These are phyloP conservation scores for Hypoxylon trugodes DNA, from an alignment of 495 filamentous ascomycete genomes.

Conservation along the genomic window DNA sequence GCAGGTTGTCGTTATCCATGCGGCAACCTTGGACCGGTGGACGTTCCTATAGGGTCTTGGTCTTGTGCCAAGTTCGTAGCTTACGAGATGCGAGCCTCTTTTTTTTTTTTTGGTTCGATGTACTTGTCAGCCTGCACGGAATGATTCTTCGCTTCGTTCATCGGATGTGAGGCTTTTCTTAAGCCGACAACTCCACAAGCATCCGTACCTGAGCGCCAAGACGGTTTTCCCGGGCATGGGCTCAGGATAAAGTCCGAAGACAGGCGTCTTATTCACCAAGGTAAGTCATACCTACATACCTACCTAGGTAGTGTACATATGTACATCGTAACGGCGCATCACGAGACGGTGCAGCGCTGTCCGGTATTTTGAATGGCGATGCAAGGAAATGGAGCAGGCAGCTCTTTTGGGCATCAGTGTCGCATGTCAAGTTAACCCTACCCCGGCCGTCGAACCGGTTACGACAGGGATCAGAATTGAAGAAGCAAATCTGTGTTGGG, in stretches of 20 bases:
- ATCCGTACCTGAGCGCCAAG: conserved; percentile 27
- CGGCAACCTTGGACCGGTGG: conserved; percentile 21
- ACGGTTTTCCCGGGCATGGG: conserved; percentile 23
- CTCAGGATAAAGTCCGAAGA: conserved; percentile 28
- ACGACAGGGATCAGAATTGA: conserved; percentile 22
- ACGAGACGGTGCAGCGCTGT: conserved; percentile 21
- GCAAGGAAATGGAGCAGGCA: conserved; percentile 20
- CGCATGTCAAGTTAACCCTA: conserved; percentile 19
- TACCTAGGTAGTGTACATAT: background rate
- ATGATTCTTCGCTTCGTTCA: background rate
- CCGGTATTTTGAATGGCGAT: conserved; percentile 3
- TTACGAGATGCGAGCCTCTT: conserved; percentile 18
- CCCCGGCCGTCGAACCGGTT: background rate
- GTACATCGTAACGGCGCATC: conserved; percentile 24
- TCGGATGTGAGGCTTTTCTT: no score
- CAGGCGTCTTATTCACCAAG: background rate
- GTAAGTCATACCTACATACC: conserved; percentile 4
- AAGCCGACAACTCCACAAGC: background rate
- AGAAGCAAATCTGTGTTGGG: background rate
- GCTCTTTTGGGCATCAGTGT: conserved; percentile 31
- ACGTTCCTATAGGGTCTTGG: conserved; percentile 24
- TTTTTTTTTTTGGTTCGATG: conserved; percentile 11
- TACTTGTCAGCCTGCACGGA: conserved; percentile 1
- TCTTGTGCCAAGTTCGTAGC: background rate
- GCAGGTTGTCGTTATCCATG: conserved; percentile 16